Conservation (phyloP, 257 asterid species). For the Scutellaria minor region DNA sequence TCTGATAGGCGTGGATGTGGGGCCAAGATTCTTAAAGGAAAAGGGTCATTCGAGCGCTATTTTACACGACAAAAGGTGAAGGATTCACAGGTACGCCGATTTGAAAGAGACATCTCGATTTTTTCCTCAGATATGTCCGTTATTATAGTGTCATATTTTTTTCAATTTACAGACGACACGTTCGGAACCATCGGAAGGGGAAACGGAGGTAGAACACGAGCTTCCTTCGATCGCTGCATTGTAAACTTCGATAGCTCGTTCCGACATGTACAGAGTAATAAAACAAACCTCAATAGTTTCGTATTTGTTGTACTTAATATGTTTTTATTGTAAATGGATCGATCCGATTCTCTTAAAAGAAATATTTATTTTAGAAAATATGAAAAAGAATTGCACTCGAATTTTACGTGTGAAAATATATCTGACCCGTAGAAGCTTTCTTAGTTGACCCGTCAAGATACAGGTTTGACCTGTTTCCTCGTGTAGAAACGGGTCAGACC, state of each 20-base stretch:
- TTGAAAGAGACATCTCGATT: not conserved
- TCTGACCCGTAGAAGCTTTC: too few species aligned
- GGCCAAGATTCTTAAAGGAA: slow-evolving; percentile 87
- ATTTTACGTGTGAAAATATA: too few species aligned
- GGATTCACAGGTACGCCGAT: slow-evolving; percentile 59
- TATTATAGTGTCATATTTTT: not conserved
- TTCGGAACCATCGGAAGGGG: slow-evolving; percentile 67
- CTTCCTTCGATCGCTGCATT: slow-evolving; percentile 93
- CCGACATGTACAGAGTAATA: slow-evolving; percentile 55
- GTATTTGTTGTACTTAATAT: slow-evolving; percentile 37
- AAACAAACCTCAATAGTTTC: slow-evolving; percentile 38
- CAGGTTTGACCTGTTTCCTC: too few species aligned
- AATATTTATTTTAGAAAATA: not conserved
- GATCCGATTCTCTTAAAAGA: slow-evolving; percentile 1
- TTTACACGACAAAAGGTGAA: slow-evolving; percentile 56
- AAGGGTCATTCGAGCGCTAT: slow-evolving; percentile 70
- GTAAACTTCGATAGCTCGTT: slow-evolving; percentile 44
- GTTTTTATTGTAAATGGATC: slow-evolving; percentile 35
- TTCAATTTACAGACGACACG: slow-evolving; percentile 48
- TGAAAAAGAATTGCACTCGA: too few species aligned
- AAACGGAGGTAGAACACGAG: slow-evolving; percentile 81
- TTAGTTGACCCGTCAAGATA: too few species aligned
- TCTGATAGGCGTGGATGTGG: slow-evolving; percentile 56
- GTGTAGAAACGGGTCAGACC: too few species aligned
- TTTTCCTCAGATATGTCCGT: not conserved